A percentile compares a stretch with the other conserved stretches of the same genome.
Conservation (phyloP, 73 alveolate genomes). For the Effrenium voratum region DNA sequence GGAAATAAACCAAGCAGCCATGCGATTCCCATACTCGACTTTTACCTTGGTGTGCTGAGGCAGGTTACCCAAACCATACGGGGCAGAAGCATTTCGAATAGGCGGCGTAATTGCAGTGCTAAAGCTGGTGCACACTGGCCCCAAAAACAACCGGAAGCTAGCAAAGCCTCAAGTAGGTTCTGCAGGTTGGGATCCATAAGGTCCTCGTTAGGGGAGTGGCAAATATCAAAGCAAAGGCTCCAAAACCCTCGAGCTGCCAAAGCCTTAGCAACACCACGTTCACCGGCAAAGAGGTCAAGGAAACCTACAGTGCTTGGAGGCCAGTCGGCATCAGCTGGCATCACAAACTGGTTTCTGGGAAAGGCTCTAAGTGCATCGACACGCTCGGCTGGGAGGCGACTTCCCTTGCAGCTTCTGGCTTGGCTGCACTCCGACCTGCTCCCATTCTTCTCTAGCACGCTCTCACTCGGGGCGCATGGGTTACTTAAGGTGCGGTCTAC, state of each 20-base stretch:
- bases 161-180: no score
- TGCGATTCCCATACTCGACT: background rate
- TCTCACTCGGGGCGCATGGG: no score
- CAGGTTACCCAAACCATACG: background rate
- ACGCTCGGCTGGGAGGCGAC: background rate
- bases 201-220: background rate
- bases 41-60: background rate
- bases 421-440: background rate
- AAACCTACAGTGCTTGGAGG: background rate
- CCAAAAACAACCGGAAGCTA: background rate
- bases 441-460: no score
- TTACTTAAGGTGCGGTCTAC: no score
- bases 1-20: background rate
- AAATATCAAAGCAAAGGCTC: background rate
- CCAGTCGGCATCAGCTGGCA: background rate
- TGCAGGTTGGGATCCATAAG: background rate
- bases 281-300: background rate
- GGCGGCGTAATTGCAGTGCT: background rate
- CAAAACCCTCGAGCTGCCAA: background rate
- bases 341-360: background rate
- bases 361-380: background rate
- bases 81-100: background rate
- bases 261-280: background rate
- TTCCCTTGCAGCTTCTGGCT: background rate
- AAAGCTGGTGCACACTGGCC: background rate